Conservation (phyloP, 164 flowering plant genomes). For the Sextonia rubra region DNA sequence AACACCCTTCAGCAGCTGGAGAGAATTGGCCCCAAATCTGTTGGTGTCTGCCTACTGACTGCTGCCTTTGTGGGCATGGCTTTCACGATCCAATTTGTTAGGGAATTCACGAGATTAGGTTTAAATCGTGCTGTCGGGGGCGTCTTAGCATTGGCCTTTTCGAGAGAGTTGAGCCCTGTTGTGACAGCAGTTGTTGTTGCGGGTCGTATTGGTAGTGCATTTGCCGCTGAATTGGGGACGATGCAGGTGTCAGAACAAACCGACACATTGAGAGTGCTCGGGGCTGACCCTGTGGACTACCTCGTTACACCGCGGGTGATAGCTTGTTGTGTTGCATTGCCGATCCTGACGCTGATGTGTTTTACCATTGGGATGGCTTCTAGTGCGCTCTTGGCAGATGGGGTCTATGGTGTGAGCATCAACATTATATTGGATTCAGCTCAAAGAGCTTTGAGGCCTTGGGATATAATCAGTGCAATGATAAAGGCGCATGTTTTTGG, state of each 20-base stretch:
- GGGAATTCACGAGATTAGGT: slow-evolving; percentile 88
- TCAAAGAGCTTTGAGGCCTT: slow-evolving; percentile 65
- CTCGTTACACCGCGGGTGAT: slow-evolving; percentile 83
- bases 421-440: slow-evolving; percentile 89
- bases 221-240: slow-evolving; percentile 92
- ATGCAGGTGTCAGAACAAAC: slow-evolving; percentile 99
- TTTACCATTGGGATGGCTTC: slow-evolving; percentile 85
- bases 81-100: slow-evolving; percentile 86
- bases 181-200: slow-evolving; percentile 86
- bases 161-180: slow-evolving; percentile 91
- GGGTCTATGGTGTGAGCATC: slow-evolving; percentile 76
- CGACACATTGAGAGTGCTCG: slow-evolving; percentile 82
- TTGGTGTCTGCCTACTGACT: slow-evolving; percentile 83
- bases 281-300: slow-evolving; percentile 86
- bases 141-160: slow-evolving; percentile 82
- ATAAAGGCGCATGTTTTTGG: slow-evolving; percentile 89
- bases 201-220: slow-evolving; percentile 91
- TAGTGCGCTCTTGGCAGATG: slow-evolving; percentile 77
- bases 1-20: slow-evolving; percentile 91
- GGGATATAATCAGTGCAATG: slow-evolving; percentile 93
- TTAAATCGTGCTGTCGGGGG: slow-evolving; percentile 81
- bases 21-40: slow-evolving; percentile 85
- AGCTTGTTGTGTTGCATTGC: slow-evolving; percentile 74
- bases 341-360: slow-evolving; percentile 74
- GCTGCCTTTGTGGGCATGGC: slow-evolving; percentile 98